A percentile compares a stretch with the other conserved stretches of the same genome.
Conservation (phyloP, 495 filamentous ascomycete species). For the Physcia stellaris region DNA sequence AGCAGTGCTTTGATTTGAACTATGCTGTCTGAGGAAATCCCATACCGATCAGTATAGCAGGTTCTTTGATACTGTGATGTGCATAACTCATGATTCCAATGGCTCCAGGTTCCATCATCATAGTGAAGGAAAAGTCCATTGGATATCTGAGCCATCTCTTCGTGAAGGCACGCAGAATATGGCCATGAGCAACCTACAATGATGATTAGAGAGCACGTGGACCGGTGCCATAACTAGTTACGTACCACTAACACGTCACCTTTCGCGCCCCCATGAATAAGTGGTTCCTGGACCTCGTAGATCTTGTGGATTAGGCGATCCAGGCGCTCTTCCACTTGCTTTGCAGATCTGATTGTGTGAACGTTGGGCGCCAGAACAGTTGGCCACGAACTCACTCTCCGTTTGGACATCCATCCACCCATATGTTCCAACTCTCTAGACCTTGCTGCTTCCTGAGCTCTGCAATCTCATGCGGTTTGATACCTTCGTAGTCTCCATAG, state of each 20-base stretch:
- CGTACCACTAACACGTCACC: no score
- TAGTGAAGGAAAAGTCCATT: constrained; percentile 46
- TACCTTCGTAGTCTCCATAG: constrained; percentile 78
- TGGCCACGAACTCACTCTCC: constrained; percentile 24
- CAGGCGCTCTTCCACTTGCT: constrained; percentile 46
- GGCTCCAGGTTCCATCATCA: constrained; percentile 65
- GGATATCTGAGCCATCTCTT: constrained; percentile 63
- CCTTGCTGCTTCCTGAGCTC: constrained; percentile 42
- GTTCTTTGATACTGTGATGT: constrained; percentile 25
- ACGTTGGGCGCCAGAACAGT: neutral
- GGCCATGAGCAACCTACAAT: constrained; percentile 56
- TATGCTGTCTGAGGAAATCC: no score
- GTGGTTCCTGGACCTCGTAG: constrained; percentile 37
- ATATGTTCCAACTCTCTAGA: constrained; percentile 64
- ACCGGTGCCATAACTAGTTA: neutral
- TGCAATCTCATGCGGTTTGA: constrained; percentile 52
- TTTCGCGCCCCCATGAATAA: no score
- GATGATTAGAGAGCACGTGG: constrained; percentile 17
- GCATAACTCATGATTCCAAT: constrained; percentile 50
- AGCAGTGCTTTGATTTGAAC: no score
- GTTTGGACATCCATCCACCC: constrained; percentile 63
- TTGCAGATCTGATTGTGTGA: constrained; percentile 19
- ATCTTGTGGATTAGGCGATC: constrained; percentile 58
- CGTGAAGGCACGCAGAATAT: constrained; percentile 62
- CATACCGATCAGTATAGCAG: constrained; percentile 24